Percentiles rank a stretch among this genome's conserved stretches.
Evolutionary conservation across 164 flowering plant genomes (phyloP).

Genomic region (Nymphaea thermarum): DNA sequence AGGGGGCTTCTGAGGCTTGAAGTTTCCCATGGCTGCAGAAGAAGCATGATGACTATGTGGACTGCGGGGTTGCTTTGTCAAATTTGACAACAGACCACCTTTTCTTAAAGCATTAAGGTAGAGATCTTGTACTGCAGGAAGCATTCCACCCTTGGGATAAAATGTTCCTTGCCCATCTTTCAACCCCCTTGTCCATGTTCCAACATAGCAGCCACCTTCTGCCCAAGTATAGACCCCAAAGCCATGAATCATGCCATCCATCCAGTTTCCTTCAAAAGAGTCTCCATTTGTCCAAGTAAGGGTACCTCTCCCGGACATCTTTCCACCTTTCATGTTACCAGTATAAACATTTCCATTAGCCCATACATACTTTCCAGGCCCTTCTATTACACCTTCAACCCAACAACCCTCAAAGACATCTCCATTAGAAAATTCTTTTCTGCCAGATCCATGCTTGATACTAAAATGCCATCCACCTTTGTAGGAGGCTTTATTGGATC

Average conservation of each 20-base stretch:
- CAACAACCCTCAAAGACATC: slow-evolving; percentile 87
- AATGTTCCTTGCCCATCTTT: slow-evolving; percentile 88
- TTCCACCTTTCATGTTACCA: slow-evolving; percentile 82
- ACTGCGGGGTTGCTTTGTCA: slow-evolving; percentile 43
- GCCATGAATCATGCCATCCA: slow-evolving; percentile 68
- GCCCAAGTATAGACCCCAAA: slow-evolving; percentile 60
- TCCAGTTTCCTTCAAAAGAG: slow-evolving; percentile 71
- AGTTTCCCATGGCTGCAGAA: slow-evolving; percentile 50
- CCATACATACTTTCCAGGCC: slow-evolving; percentile 75
- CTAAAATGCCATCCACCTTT: slow-evolving; percentile 78
- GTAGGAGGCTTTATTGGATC: slow-evolving; percentile 44
- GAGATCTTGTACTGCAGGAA: slow-evolving; percentile 47
- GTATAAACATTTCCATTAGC: slow-evolving; percentile 41
- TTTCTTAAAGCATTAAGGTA: slow-evolving; percentile 73
- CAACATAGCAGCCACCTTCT: slow-evolving; percentile 76
- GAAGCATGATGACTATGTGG: slow-evolving; percentile 55
- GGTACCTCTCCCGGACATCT: slow-evolving; percentile 78
- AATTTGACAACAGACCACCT: slow-evolving; percentile 67
- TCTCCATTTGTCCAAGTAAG: slow-evolving; percentile 84
- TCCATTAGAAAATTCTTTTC: slow-evolving; percentile 42
- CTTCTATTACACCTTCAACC: slow-evolving; percentile 79
- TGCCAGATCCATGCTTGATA: slow-evolving; percentile 67
- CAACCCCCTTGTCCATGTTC: slow-evolving; percentile 71
- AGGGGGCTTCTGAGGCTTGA: slow-evolving; percentile 31
- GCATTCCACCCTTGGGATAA: slow-evolving; percentile 65